Conservation (phyloP, 768 basidiomycete genomes). For the Kwoniella dendrophila region DNA sequence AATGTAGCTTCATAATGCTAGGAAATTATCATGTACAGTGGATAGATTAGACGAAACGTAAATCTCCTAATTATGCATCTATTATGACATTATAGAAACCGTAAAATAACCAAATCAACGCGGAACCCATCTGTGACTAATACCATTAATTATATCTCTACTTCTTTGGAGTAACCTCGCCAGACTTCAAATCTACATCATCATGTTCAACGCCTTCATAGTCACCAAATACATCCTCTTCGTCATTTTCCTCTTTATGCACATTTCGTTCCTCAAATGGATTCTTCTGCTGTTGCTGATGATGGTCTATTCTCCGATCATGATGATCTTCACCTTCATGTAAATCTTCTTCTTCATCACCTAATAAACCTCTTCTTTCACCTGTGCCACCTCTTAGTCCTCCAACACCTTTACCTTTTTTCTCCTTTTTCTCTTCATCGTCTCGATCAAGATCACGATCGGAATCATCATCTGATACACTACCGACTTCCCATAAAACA, state of each 20-base stretch:
- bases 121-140: too few species aligned
- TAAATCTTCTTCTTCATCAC: slow-evolving; percentile 24
- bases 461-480: slow-evolving; percentile 23
- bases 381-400: slow-evolving; percentile 13
- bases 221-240: slow-evolving; percentile 48
- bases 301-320: neutral
- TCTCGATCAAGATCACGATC: slow-evolving; percentile 8
- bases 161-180: slow-evolving; percentile 1
- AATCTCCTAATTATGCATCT: too few species aligned
- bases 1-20: too few species aligned
- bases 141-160: neutral
- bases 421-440: neutral
- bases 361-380: slow-evolving; percentile 29
- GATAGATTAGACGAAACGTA: too few species aligned
- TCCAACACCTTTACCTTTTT: slow-evolving; percentile 21
- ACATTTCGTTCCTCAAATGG: slow-evolving; percentile 24
- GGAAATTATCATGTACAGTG: too few species aligned
- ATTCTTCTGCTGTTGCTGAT: neutral
- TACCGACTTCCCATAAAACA: slow-evolving; percentile 40
- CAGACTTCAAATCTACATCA: slow-evolving; percentile 7
- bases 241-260: slow-evolving; percentile 20
- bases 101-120: too few species aligned
- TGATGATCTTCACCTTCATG: slow-evolving; percentile 14
- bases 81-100: too few species aligned
- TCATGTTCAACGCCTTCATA: slow-evolving; percentile 37